Evolutionary conservation across 176 grass and related monocot species (phyloP).

Genomic region (Bonia amplexicaulis): DNA sequence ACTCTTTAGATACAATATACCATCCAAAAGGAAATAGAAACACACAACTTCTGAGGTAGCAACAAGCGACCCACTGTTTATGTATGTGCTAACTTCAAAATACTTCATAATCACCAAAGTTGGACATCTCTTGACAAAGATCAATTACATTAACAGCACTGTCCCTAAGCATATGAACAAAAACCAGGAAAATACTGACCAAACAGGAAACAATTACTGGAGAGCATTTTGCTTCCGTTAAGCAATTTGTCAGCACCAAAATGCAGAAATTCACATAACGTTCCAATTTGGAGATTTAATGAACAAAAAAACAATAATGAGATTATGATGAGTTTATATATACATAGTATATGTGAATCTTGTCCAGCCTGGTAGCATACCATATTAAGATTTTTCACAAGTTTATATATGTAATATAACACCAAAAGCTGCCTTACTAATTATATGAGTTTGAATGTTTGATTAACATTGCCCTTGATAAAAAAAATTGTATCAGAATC

Average conservation of each 20-base stretch:
- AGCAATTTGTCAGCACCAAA: neutral
- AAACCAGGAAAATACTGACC: neutral
- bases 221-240: constrained; percentile 1
- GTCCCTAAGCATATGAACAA: neutral
- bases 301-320: neutral
- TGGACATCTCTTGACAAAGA: neutral
- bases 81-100: neutral
- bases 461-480: neutral
- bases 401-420: neutral
- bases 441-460: neutral
- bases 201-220: neutral
- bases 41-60: neutral
- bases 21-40: neutral
- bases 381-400: neutral
- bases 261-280: neutral
- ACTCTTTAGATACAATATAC: neutral
- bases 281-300: neutral
- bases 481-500: neutral
- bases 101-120: neutral
- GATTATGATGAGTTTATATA: neutral
- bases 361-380: neutral
- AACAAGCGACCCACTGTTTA: neutral
- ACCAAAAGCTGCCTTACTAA: neutral
- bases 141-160: neutral
- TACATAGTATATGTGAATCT: neutral